Evolutionary conservation across 805 yeast species (phyloP).

Genomic region (Barnettozyma vustinii): DNA sequence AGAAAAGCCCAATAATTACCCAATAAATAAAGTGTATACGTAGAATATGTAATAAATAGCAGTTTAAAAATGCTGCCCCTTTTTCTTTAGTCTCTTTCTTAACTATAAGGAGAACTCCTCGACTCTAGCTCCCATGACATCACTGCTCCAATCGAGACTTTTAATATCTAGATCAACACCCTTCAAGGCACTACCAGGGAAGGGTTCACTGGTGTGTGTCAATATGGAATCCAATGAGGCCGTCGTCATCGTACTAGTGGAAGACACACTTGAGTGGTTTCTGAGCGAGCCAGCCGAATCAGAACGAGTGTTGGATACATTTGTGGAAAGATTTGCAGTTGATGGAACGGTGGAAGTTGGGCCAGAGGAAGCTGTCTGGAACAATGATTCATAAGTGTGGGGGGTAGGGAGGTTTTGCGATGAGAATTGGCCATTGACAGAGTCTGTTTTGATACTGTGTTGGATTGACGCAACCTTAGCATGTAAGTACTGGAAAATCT

Average conservation of each 20-base stretch:
- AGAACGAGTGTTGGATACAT: neutral
- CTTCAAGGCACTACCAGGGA: conserved; percentile 1
- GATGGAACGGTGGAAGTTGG: neutral
- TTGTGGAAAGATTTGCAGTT: neutral
- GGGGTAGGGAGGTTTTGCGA: neutral
- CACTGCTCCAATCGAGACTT: conserved; percentile 7
- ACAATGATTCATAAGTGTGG: conserved; percentile 8
- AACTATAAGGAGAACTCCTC: conserved; percentile 7
- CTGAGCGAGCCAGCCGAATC: conserved; percentile 2
- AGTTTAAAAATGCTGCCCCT: neutral
- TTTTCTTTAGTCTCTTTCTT: neutral
- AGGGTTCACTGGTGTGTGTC: neutral
- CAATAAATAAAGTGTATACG: neutral
- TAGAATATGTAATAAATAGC: neutral
- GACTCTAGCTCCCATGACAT: conserved; percentile 7
- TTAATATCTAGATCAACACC: conserved; percentile 6
- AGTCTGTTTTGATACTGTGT: neutral
- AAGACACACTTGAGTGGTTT: conserved; percentile 4
- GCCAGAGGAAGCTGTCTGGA: neutral
- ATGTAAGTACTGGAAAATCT: conserved; percentile 7
- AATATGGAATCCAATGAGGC: conserved; percentile 8
- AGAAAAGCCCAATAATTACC: neutral
- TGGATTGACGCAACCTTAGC: conserved; percentile 1
- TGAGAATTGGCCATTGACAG: neutral
- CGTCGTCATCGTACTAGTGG: conserved; percentile 2